Percentiles rank a stretch among this genome's conserved stretches.
Conservation (phyloP, 2,329 filamentous ascomycete genomes). For the Ophiostoma himal-ulmi region DNA sequence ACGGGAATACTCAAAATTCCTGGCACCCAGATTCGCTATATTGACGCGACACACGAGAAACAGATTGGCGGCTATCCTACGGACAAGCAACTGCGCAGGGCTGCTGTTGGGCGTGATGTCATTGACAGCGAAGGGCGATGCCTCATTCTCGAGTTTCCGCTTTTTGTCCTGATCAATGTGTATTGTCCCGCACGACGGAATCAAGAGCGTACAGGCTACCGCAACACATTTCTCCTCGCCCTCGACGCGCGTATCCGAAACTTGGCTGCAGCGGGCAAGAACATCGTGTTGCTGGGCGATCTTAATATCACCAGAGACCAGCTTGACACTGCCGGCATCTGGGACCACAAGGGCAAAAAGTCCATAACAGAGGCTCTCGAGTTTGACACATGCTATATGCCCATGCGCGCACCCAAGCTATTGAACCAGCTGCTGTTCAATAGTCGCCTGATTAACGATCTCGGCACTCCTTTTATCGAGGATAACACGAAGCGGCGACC, state of each 20-base stretch:
- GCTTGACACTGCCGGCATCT: slow-evolving; percentile 69
- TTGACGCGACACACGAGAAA: slow-evolving; percentile 64
- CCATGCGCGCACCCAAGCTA: slow-evolving; percentile 63
- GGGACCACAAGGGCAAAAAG: slow-evolving; percentile 43
- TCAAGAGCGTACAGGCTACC: slow-evolving; percentile 73
- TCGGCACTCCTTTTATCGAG: not conserved
- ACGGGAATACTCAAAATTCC: slow-evolving; percentile 72
- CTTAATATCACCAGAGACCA: slow-evolving; percentile 69
- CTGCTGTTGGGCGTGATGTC: slow-evolving; percentile 58
- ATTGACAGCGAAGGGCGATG: slow-evolving; percentile 91
- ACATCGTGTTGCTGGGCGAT: slow-evolving; percentile 80
- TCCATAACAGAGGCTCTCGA: slow-evolving; percentile 65
- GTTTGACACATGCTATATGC: slow-evolving; percentile 62
- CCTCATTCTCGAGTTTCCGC: slow-evolving; percentile 85
- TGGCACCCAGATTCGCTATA: slow-evolving; percentile 63
- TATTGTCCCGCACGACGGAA: slow-evolving; percentile 90
- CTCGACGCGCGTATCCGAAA: slow-evolving; percentile 83
- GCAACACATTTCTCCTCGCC: slow-evolving; percentile 70
- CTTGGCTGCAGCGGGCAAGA: slow-evolving; percentile 70
- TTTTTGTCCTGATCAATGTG: slow-evolving; percentile 86
- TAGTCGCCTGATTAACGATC: slow-evolving; percentile 42
- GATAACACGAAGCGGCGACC: slow-evolving; percentile 8
- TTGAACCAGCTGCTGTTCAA: slow-evolving; percentile 81
- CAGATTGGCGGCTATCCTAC: slow-evolving; percentile 87
- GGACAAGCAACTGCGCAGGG: slow-evolving; percentile 51